Conservation (phyloP, 257 asterid genomes). For the Solanum chaucha region DNA sequence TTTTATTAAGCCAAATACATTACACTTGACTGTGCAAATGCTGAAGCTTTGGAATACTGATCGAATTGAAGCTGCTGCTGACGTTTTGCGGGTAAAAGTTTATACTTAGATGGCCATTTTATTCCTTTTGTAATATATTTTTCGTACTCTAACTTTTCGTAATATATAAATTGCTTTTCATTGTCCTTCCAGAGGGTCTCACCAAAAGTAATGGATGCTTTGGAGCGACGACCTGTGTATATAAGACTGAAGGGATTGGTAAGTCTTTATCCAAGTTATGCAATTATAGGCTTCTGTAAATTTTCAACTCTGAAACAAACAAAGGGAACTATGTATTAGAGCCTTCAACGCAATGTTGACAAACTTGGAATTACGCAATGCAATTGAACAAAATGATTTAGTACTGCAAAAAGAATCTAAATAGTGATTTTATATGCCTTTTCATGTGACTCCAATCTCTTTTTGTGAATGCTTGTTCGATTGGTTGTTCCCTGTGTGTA, state of each 20-base stretch:
- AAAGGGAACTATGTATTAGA: background rate
- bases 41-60: slow-evolving; percentile 83
- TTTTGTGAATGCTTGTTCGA: background rate
- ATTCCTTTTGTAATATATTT: background rate
- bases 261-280: slow-evolving; percentile 19
- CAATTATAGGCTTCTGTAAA: background rate
- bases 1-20: slow-evolving; percentile 71
- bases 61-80: slow-evolving; percentile 57
- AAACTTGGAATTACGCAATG: background rate
- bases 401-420: background rate
- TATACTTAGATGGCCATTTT: background rate
- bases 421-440: background rate
- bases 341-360: background rate
- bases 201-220: slow-evolving; percentile 54
- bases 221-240: slow-evolving; percentile 55
- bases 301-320: background rate
- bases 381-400: background rate
- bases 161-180: background rate
- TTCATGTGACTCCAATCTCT: background rate
- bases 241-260: slow-evolving; percentile 84
- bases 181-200: slow-evolving; percentile 46
- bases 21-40: slow-evolving; percentile 93
- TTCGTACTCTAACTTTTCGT: background rate
- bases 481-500: background rate
- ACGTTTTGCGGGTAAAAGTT: slow-evolving; percentile 64